phyloP scores from a whole-genome alignment of 1,139 yeast genomes.

The Taiozyma sp. region DNA sequence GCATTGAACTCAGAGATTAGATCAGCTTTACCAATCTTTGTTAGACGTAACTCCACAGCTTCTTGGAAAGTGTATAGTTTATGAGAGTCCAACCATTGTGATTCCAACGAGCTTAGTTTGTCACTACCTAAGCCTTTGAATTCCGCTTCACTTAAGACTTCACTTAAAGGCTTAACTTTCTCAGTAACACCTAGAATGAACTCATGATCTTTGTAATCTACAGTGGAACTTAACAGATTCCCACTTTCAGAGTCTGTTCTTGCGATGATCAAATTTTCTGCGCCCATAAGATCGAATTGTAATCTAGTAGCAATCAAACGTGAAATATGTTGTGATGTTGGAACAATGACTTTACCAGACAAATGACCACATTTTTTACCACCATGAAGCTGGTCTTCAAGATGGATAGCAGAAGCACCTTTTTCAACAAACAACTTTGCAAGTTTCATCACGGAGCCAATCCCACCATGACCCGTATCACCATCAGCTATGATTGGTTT shows the following conservation, averaged over 20 bases:
- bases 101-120: constrained; percentile 35
- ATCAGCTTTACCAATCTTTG: constrained; percentile 29
- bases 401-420: constrained; percentile 63
- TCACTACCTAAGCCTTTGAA: constrained; percentile 30
- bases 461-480: constrained; percentile 69
- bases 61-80: constrained; percentile 44
- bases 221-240: constrained; percentile 46
- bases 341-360: constrained; percentile 60
- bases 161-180: constrained; percentile 40
- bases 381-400: constrained; percentile 63
- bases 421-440: constrained; percentile 61
- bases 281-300: constrained; percentile 64
- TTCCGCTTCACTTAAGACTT: constrained; percentile 42
- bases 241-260: constrained; percentile 60
- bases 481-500: constrained; percentile 65
- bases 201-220: constrained; percentile 55
- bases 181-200: constrained; percentile 45
- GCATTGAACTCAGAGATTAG: constrained; percentile 26
- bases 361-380: constrained; percentile 65
- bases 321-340: constrained; percentile 53
- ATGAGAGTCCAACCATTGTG: constrained; percentile 40
- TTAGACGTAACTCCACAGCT: constrained; percentile 33
- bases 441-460: constrained; percentile 57
- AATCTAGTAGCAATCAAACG: constrained; percentile 55
- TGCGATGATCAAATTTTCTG: constrained; percentile 55